These are phyloP conservation scores for Botrytis fragariae DNA, from an alignment of 2,329 filamentous ascomycete genomes.

Conservation along the genomic window DNA sequence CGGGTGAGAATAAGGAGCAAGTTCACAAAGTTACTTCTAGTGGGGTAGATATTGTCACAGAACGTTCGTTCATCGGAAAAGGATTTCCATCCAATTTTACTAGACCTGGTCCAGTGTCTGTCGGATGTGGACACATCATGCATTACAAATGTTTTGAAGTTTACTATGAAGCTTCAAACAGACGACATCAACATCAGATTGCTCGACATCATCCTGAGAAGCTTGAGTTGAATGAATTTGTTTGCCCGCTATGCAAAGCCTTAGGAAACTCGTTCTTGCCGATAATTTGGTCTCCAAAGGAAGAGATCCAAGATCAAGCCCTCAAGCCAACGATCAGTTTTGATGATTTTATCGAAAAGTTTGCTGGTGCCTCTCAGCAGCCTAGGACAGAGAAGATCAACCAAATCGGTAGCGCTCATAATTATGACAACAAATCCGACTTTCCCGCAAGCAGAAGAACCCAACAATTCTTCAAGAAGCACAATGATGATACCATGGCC, in stretches of 20 bases:
- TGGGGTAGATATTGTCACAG: slow-evolving; percentile 68
- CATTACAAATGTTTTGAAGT: slow-evolving; percentile 93
- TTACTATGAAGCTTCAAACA: slow-evolving; percentile 79
- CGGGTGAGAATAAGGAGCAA: slow-evolving; percentile 76
- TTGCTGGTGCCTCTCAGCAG: slow-evolving; percentile 19
- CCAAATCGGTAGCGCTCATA: slow-evolving; percentile 11
- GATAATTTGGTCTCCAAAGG: slow-evolving; percentile 90
- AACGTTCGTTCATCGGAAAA: slow-evolving; percentile 82
- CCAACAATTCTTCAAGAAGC: slow-evolving; percentile 32
- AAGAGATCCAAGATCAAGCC: slow-evolving; percentile 76
- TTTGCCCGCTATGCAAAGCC: slow-evolving; percentile 95
- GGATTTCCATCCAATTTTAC: slow-evolving; percentile 74
- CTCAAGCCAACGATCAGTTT: slow-evolving; percentile 62
- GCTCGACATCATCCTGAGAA: slow-evolving; percentile 90
- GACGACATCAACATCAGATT: slow-evolving; percentile 88
- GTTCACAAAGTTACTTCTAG: slow-evolving; percentile 73
- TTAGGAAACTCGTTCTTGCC: slow-evolving; percentile 93
- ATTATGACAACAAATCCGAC: slow-evolving; percentile 9
- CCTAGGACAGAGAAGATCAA: slow-evolving; percentile 25
- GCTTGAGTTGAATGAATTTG: slow-evolving; percentile 78
- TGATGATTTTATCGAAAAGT: slow-evolving; percentile 42
- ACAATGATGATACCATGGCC: slow-evolving; percentile 31
- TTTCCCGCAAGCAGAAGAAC: slow-evolving; percentile 21
- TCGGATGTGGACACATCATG: slow-evolving; percentile 97
- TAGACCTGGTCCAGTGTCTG: slow-evolving; percentile 74